These are phyloP conservation scores for Capronia epimyces DNA, from an alignment of 2,329 filamentous ascomycete genomes.

Conservation along the genomic window DNA sequence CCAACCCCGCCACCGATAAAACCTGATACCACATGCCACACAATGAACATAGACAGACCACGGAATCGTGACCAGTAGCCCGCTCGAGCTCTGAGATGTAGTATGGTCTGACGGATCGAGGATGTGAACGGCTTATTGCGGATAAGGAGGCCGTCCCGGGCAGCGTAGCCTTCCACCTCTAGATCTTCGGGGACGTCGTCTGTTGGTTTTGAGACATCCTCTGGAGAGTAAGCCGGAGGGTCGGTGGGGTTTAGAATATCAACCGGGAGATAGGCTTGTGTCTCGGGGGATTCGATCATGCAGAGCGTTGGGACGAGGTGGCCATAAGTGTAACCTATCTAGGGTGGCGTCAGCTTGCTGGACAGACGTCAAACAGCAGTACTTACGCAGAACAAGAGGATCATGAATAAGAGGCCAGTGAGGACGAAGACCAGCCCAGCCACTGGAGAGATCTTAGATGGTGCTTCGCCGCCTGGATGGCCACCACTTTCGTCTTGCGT, in stretches of 20 bases:
- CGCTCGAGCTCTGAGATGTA: conserved; percentile 57
- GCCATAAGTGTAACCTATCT: conserved; percentile 52
- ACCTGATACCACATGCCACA: conserved; percentile 43
- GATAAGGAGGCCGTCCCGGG: conserved; percentile 43
- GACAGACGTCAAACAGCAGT: neutral
- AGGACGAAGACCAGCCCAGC: conserved; percentile 32
- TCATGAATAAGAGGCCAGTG: conserved; percentile 29
- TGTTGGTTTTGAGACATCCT: conserved; percentile 29
- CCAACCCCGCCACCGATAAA: conserved; percentile 45
- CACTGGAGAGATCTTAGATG: conserved; percentile 28
- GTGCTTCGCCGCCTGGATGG: conserved; percentile 24
- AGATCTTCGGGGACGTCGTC: conserved; percentile 7
- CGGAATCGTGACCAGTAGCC: conserved; percentile 65
- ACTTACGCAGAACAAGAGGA: conserved; percentile 32
- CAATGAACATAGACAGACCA: conserved; percentile 53
- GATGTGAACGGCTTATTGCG: conserved; percentile 57
- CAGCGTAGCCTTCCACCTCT: conserved; percentile 35
- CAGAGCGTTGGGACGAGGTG: conserved; percentile 57
- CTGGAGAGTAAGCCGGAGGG: conserved; percentile 32
- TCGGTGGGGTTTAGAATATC: conserved; percentile 35
- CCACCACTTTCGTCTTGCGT: conserved; percentile 18
- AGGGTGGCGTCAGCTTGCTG: conserved; percentile 3
- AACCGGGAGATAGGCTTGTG: conserved; percentile 49
- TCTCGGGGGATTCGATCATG: conserved; percentile 58
- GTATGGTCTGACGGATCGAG: conserved; percentile 53